Evolutionary conservation across 176 grass and related monocot genomes (phyloP).

Genomic region (Oryza meridionalis): DNA sequence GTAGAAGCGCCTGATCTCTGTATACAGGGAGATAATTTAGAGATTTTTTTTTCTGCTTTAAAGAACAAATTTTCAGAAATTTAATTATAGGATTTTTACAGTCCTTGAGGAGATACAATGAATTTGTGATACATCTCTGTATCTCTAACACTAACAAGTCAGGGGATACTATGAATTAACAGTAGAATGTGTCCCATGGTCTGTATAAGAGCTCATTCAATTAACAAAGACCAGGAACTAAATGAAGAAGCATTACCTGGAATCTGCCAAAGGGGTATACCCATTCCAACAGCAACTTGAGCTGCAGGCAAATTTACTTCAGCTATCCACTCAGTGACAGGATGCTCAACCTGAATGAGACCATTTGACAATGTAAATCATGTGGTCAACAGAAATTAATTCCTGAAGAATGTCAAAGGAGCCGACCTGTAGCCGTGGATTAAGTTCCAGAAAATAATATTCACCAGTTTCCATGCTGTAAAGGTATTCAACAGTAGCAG

Average conservation of each 20-base stretch:
- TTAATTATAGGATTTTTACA: not conserved
- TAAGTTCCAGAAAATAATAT: slow-evolving; percentile 98
- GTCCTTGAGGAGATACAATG: not conserved
- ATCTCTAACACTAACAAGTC: not conserved
- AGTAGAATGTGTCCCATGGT: not conserved
- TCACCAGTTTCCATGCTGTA: slow-evolving; percentile 99
- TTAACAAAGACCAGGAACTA: not conserved
- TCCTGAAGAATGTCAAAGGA: slow-evolving; percentile 23
- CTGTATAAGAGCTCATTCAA: not conserved
- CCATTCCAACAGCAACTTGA: slow-evolving; percentile 98
- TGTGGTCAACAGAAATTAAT: slow-evolving; percentile 18
- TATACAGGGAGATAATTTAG: slow-evolving; percentile 32
- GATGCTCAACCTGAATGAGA: slow-evolving; percentile 80
- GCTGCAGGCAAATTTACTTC: slow-evolving; percentile 95
- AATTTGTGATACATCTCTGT: not conserved
- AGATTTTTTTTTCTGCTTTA: not conserved
- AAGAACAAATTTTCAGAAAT: not conserved
- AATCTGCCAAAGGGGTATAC: slow-evolving; percentile 96
- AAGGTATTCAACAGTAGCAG: slow-evolving; percentile 98
- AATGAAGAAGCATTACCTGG: slow-evolving; percentile 60
- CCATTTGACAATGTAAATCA: slow-evolving; percentile 32
- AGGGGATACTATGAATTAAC: not conserved
- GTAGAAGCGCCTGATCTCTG: slow-evolving; percentile 98
- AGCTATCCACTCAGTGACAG: slow-evolving; percentile 98
- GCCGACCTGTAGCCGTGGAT: slow-evolving; percentile 81